These are phyloP conservation scores for Lanmaoa rubissima DNA, from an alignment of 768 basidiomycete genomes.

Conservation along the genomic window DNA sequence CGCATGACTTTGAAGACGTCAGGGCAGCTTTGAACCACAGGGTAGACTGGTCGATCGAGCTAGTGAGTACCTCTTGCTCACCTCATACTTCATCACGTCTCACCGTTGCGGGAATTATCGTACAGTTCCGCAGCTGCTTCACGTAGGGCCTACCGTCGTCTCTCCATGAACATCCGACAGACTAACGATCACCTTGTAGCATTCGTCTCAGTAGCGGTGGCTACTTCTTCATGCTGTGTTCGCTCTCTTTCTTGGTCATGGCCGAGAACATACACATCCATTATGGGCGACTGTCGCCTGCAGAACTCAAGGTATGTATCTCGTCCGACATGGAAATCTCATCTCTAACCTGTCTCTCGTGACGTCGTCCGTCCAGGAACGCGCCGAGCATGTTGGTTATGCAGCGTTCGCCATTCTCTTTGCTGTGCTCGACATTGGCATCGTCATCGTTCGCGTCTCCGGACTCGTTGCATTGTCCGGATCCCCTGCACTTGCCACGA, in stretches of 20 bases:
- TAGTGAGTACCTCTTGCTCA: slow-evolving; percentile 8
- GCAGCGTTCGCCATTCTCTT: slow-evolving; percentile 17
- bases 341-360: background rate
- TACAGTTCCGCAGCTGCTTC: slow-evolving; percentile 11
- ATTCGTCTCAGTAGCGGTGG: slow-evolving; percentile 13
- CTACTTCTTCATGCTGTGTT: slow-evolving; percentile 10
- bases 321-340: background rate
- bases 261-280: slow-evolving; percentile 19
- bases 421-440: slow-evolving; percentile 20
- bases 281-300: slow-evolving; percentile 23
- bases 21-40: slow-evolving; percentile 14
- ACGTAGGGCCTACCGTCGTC: background rate
- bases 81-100: background rate
- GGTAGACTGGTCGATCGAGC: slow-evolving; percentile 20
- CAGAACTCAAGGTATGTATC: slow-evolving; percentile 20
- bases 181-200: slow-evolving; percentile 10
- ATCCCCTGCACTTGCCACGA: slow-evolving; percentile 8
- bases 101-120: background rate
- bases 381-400: slow-evolving; percentile 12
- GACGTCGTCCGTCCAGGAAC: slow-evolving; percentile 3
- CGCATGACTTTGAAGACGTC: slow-evolving; percentile 23
- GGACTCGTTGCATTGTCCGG: slow-evolving; percentile 12
- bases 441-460: slow-evolving; percentile 16
- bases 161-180: background rate
- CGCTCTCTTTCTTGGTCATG: slow-evolving; percentile 16